Evolutionary conservation across 495 filamentous ascomycete species (phyloP).

Genomic region (Penicillium pulvis): DNA sequence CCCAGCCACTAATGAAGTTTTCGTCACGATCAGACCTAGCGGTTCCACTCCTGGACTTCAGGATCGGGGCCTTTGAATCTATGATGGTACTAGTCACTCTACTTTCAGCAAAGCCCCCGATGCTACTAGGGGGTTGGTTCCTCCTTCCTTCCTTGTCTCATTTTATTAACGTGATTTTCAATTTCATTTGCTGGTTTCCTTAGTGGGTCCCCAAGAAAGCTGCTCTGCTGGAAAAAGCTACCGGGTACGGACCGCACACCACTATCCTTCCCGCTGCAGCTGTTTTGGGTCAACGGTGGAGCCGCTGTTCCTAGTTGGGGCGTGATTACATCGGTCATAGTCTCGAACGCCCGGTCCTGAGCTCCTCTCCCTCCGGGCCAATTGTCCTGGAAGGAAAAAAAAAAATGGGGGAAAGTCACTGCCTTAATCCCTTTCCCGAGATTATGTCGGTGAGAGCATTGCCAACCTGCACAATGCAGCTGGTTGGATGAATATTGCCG

Average conservation of each 20-base stretch:
- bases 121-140: neutral
- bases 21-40: conserved; percentile 19
- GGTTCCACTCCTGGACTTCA: conserved; percentile 12
- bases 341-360: conserved; percentile 5
- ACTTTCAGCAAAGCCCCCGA: conserved; percentile 3
- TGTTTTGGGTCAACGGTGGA: conserved; percentile 15
- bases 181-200: conserved; percentile 1
- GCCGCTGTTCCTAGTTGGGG: conserved; percentile 5
- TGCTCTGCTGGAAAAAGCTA: conserved; percentile 26
- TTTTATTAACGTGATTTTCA: too few species aligned
- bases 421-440: conserved; percentile 14
- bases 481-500: conserved; percentile 32
- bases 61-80: conserved; percentile 25
- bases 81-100: conserved; percentile 8
- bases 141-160: neutral
- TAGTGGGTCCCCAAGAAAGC: conserved; percentile 12
- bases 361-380: conserved; percentile 1
- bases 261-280: conserved; percentile 20
- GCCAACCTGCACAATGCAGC: conserved; percentile 30
- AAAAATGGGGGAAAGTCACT: conserved; percentile 7
- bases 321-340: conserved; percentile 12
- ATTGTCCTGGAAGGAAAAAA: neutral
- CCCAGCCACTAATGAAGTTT: conserved; percentile 25
- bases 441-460: conserved; percentile 36
- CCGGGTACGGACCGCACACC: conserved; percentile 30